These are phyloP conservation scores for Phytophthora uliginosa DNA, from an alignment of 352 stramenopile species.

Conservation along the genomic window DNA sequence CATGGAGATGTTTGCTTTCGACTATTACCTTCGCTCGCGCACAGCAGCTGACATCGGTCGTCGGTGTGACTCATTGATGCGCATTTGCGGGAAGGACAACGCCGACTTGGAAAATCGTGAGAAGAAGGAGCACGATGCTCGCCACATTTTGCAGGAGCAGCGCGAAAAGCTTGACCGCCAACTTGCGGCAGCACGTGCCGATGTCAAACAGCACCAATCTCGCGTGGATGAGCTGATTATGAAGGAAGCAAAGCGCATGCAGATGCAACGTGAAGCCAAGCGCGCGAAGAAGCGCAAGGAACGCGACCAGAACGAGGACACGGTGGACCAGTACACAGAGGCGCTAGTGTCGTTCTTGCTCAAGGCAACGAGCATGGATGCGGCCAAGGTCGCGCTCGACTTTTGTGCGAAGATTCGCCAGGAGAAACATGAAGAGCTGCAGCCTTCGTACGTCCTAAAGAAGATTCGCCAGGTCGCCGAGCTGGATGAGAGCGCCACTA, in stretches of 20 bases:
- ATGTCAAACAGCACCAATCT: constrained; percentile 81
- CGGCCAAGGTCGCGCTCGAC: constrained; percentile 74
- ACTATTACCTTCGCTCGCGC: constrained; percentile 99
- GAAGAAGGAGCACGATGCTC: constrained; percentile 79
- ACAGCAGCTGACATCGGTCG: constrained; percentile 97
- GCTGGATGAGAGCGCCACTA: constrained; percentile 54
- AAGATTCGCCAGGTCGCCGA: constrained; percentile 76
- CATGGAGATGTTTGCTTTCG: constrained; percentile 96
- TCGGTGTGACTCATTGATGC: constrained; percentile 96
- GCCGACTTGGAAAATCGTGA: constrained; percentile 83
- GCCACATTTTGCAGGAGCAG: constrained; percentile 68
- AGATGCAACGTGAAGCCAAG: constrained; percentile 83
- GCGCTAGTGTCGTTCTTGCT: constrained; percentile 75
- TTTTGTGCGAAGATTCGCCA: constrained; percentile 69
- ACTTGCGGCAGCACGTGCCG: constrained; percentile 66
- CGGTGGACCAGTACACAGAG: constrained; percentile 64
- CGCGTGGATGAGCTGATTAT: constrained; percentile 90
- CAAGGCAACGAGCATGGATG: constrained; percentile 63
- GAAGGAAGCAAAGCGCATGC: constrained; percentile 91
- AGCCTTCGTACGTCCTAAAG: constrained; percentile 77
- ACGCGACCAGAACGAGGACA: constrained; percentile 71
- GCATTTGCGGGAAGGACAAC: constrained; percentile 96
- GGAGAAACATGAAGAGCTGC: constrained; percentile 49
- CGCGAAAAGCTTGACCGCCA: constrained; percentile 77
- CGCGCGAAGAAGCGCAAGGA: constrained; percentile 86